These are phyloP conservation scores for Austroboletus niveus DNA, from an alignment of 1,284 basidiomycete genomes.

Conservation along the genomic window DNA sequence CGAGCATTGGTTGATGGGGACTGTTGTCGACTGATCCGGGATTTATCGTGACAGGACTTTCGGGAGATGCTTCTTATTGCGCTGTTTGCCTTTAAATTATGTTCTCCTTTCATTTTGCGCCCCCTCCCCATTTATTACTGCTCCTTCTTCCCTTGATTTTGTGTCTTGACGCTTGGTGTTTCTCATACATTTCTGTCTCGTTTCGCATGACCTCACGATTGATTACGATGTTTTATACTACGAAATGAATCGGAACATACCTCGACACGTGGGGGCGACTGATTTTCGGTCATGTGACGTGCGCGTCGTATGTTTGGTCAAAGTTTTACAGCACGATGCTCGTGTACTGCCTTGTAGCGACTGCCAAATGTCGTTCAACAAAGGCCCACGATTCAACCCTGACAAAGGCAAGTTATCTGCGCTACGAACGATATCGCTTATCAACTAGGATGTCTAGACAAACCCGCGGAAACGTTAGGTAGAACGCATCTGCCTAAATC, in stretches of 20 bases:
- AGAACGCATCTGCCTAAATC: not conserved
- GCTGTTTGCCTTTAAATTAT: conserved; percentile 25
- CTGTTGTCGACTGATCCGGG: conserved; percentile 18
- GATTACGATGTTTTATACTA: conserved; percentile 31
- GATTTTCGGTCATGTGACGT: conserved; percentile 26
- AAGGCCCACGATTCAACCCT: conserved; percentile 39
- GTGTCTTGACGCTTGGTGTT: conserved; percentile 10
- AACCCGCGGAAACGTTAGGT: conserved; percentile 43
- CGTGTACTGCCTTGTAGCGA: not conserved
- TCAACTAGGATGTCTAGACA: conserved; percentile 24
- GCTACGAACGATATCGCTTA: not conserved
- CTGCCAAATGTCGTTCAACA: conserved; percentile 38
- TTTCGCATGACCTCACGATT: conserved; percentile 27
- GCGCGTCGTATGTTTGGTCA: conserved; percentile 21
- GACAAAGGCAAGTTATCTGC: conserved; percentile 35
- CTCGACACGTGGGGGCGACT: conserved; percentile 5
- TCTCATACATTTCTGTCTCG: conserved; percentile 6
- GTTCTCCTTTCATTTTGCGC: conserved; percentile 9
- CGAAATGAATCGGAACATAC: conserved; percentile 22
- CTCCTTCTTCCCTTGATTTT: conserved; percentile 6
- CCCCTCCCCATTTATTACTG: conserved; percentile 8
- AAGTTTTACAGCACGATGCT: conserved; percentile 8
- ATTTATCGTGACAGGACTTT: conserved; percentile 24
- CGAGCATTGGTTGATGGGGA: conserved; percentile 7
- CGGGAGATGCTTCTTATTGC: conserved; percentile 20